Percentiles rank a stretch among this genome's conserved stretches.
Conservation (phyloP, 371 early-diverging fungal genomes). For the Mucor piriformis region DNA sequence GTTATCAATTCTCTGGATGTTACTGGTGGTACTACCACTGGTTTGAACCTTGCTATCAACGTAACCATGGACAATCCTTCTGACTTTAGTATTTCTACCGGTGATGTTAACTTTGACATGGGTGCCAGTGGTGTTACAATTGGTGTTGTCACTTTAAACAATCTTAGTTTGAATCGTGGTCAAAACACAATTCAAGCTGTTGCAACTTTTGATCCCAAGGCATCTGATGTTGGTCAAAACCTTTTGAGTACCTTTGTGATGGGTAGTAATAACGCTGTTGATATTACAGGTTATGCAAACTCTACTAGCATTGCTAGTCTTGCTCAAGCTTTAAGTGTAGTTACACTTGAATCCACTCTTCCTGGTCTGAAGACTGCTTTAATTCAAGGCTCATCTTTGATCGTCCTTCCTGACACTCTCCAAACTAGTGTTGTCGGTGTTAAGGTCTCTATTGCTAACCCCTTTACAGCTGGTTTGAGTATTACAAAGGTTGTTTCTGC, state of each 20-base stretch:
- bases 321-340: conserved; percentile 42
- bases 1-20: conserved; percentile 63
- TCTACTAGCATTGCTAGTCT: conserved; percentile 56
- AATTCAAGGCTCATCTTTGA: conserved; percentile 47
- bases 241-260: conserved; percentile 57
- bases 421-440: conserved; percentile 50
- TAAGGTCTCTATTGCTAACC: conserved; percentile 59
- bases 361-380: conserved; percentile 55
- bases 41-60: conserved; percentile 54
- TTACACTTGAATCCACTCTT: conserved; percentile 52
- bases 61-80: conserved; percentile 65
- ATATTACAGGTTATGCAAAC: conserved; percentile 48
- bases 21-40: conserved; percentile 54
- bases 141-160: conserved; percentile 55
- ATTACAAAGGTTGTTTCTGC: conserved; percentile 53
- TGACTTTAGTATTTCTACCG: conserved; percentile 57
- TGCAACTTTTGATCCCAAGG: conserved; percentile 54
- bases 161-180: conserved; percentile 54
- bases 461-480: conserved; percentile 56
- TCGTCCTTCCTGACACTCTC: conserved; percentile 46
- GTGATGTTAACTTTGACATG: conserved; percentile 55
- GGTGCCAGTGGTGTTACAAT: conserved; percentile 43
- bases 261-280: conserved; percentile 54
- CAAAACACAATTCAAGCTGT: conserved; percentile 49
- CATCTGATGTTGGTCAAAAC: conserved; percentile 54